phyloP scores from a whole-genome alignment of 2,329 filamentous ascomycete genomes.

The Arthrobotrys pseudoclavata region DNA sequence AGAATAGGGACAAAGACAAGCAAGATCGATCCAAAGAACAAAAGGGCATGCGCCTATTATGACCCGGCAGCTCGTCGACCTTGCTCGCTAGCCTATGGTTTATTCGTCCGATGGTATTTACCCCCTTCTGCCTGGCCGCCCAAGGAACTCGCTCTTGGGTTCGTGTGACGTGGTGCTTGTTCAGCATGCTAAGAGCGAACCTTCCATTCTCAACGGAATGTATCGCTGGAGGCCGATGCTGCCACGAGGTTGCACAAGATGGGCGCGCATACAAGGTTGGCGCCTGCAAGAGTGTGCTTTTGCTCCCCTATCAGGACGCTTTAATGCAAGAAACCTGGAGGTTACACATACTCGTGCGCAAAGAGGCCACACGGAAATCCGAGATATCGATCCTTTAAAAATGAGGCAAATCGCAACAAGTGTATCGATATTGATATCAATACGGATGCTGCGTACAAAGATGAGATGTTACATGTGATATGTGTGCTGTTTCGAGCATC shows the following conservation, averaged over 20 bases:
- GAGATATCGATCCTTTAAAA: slow-evolving; percentile 36
- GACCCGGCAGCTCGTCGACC: slow-evolving; percentile 28
- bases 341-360: slow-evolving; percentile 52
- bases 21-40: slow-evolving; percentile 41
- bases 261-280: slow-evolving; percentile 9
- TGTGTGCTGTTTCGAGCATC: slow-evolving; percentile 59
- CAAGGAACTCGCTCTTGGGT: slow-evolving; percentile 49
- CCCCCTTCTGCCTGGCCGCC: slow-evolving; percentile 28
- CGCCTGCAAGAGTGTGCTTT: slow-evolving; percentile 13
- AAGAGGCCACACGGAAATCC: slow-evolving; percentile 8
- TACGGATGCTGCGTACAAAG: slow-evolving; percentile 23
- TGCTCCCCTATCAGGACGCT: slow-evolving; percentile 39
- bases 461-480: slow-evolving; percentile 54
- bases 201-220: slow-evolving; percentile 27
- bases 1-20: slow-evolving; percentile 31
- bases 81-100: slow-evolving; percentile 39
- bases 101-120: slow-evolving; percentile 58
- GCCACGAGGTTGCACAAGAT: slow-evolving; percentile 24
- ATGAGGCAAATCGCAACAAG: slow-evolving; percentile 27
- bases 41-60: slow-evolving; percentile 36
- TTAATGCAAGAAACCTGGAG: slow-evolving; percentile 24
- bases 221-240: slow-evolving; percentile 21
- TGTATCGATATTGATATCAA: slow-evolving; percentile 22
- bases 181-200: slow-evolving; percentile 26
- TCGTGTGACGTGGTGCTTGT: slow-evolving; percentile 60